These are phyloP conservation scores for Pueraria montana DNA, from an alignment of 306 rosid species.

Conservation along the genomic window DNA sequence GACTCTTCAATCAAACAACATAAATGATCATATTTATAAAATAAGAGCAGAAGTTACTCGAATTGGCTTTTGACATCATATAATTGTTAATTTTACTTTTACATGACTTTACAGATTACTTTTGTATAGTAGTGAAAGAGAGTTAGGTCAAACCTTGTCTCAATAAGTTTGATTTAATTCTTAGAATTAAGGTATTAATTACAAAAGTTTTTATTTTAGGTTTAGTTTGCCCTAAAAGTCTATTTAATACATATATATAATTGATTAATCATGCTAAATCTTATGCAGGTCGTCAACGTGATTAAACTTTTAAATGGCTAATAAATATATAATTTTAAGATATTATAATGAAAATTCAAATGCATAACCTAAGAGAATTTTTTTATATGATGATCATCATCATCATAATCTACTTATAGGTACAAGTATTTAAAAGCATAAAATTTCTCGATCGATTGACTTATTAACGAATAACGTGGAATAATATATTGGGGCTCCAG, in stretches of 20 bases:
- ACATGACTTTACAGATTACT: no score
- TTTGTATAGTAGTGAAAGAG: not conserved
- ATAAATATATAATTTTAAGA: not conserved
- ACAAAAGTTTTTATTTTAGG: no score
- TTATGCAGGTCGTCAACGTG: not conserved
- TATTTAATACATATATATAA: no score
- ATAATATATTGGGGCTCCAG: not conserved
- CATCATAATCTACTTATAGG: not conserved
- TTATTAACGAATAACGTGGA: not conserved
- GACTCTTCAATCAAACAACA: no score
- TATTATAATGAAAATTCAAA: no score
- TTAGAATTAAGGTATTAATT: not conserved
- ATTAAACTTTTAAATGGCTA: no score
- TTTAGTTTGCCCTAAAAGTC: no score
- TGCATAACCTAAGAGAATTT: not conserved
- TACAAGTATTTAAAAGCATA: not conserved
- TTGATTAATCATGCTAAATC: not conserved
- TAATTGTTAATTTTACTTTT: no score
- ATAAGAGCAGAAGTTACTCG: no score
- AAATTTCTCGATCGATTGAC: not conserved
- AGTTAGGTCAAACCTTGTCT: not conserved
- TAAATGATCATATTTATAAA: no score
- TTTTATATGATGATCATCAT: not conserved
- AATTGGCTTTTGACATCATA: no score
- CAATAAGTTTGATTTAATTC: no score